Conservation (phyloP, 345 rosid species). For the Eucalyptus marginata region DNA sequence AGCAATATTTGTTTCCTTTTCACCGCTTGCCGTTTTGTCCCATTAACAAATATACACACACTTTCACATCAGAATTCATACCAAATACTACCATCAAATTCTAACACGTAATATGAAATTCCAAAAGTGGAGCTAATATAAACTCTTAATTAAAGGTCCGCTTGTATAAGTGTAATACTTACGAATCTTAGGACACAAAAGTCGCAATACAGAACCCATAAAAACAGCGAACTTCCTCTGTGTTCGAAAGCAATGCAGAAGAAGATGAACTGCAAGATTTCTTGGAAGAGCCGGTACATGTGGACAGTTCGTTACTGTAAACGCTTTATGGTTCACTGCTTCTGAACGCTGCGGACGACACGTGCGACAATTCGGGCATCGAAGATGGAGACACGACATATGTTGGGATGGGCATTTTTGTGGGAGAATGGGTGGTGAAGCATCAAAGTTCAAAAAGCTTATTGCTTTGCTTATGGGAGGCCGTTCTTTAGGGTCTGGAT, state of each 20-base stretch:
- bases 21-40: neutral
- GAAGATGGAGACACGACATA: neutral
- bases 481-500: neutral
- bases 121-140: neutral
- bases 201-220: neutral
- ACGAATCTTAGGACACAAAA: neutral
- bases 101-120: neutral
- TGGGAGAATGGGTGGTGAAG: slow-evolving; percentile 1
- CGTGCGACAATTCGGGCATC: neutral
- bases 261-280: neutral
- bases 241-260: neutral
- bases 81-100: neutral
- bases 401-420: neutral
- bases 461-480: slow-evolving; percentile 1
- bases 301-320: neutral
- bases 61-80: neutral
- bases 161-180: neutral
- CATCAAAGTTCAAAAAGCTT: neutral
- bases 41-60: neutral
- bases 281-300: neutral
- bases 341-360: neutral
- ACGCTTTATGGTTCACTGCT: neutral
- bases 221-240: neutral
- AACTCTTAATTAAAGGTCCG: neutral
- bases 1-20: too few relatives aligned